phyloP scores from a whole-genome alignment of 495 filamentous ascomycete genomes.

The Talaromyces thailandensis region DNA sequence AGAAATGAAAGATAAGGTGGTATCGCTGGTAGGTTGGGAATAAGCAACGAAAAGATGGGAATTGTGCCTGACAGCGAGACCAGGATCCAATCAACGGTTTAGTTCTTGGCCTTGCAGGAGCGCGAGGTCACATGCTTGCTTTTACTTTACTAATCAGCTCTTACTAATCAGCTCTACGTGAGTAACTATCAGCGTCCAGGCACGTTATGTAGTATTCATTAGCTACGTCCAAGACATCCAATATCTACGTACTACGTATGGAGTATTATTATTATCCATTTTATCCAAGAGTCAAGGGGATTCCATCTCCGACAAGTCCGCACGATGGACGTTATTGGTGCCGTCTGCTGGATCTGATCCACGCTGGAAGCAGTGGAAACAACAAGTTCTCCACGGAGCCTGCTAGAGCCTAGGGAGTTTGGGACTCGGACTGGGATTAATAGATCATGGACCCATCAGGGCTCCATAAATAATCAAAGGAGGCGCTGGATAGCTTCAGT shows the following conservation, averaged over 20 bases:
- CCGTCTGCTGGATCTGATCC: neutral
- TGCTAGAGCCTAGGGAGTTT: neutral
- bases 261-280: no score
- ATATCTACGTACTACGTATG: no score
- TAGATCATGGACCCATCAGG: neutral
- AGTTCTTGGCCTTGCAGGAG: neutral
- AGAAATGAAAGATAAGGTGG: neutral
- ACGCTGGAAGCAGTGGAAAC: neutral
- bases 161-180: neutral
- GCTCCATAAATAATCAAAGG: neutral
- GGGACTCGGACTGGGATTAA: neutral
- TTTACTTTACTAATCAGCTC: neutral
- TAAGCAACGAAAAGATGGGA: neutral
- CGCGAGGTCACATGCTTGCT: neutral
- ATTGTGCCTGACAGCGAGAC: neutral
- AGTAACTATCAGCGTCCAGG: no score
- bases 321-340: neutral
- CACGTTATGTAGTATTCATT: neutral
- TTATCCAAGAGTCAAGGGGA: neutral
- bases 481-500: neutral
- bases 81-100: neutral
- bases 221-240: neutral
- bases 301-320: neutral
- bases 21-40: neutral
- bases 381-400: neutral